These are phyloP conservation scores for Apiospora sp. DNA, from an alignment of 2,329 filamentous ascomycete species.

Conservation along the genomic window DNA sequence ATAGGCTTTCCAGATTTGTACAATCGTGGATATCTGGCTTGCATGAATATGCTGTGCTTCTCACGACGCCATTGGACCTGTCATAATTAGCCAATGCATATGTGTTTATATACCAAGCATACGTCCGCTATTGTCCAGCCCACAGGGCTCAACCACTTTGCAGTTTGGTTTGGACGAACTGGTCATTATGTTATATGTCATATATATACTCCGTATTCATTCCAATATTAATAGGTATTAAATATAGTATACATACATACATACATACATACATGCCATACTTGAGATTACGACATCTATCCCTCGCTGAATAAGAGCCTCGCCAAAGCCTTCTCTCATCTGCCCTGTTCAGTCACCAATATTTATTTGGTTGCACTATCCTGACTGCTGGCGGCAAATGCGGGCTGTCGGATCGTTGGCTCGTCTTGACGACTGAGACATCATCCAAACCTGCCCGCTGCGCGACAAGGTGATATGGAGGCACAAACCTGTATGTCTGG, in stretches of 20 bases:
- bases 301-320: not conserved
- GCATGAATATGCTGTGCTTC: not conserved
- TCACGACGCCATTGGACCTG: not conserved
- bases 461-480: constrained; percentile 1
- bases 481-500: not conserved
- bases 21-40: not conserved
- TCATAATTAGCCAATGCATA: not conserved
- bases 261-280: not conserved
- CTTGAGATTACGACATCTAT: constrained; percentile 5
- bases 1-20: not conserved
- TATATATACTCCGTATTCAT: not conserved
- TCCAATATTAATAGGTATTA: not conserved
- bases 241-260: too few species aligned
- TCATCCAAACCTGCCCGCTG: not conserved
- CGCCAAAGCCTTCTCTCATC: not conserved
- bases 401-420: constrained; percentile 10
- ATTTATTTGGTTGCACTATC: not conserved
- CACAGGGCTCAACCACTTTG: constrained; percentile 2
- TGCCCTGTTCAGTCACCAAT: not conserved
- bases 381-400: constrained; percentile 3
- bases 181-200: constrained; percentile 1
- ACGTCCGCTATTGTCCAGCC: not conserved
- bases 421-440: constrained; percentile 16
- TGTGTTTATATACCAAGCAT: not conserved
- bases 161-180: constrained; percentile 12